Evolutionary conservation across 495 filamentous ascomycete species (phyloP), one percentile per base, ranked within the genome.

Genomic region (Penicillium soppii): DNA sequence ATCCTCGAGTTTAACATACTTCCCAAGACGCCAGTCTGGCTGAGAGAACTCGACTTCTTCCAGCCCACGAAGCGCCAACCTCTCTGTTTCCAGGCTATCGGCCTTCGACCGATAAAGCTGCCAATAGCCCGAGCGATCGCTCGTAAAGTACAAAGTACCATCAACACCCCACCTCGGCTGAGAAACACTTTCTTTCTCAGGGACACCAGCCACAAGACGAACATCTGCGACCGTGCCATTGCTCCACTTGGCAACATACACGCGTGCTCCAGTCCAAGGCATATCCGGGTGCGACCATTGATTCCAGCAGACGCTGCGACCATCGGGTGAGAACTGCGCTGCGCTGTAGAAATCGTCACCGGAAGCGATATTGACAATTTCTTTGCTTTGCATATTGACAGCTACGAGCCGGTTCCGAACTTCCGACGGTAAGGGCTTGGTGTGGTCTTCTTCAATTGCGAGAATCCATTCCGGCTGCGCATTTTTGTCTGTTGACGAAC

Each of bases 201-300:
- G 30, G 7, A 62, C 56, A 9, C 67, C 69, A 17, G 63, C 57
- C 10, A 65, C 47, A 9, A 36, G 15, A 12, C 12, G 53, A 9
- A 23, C 22, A n/a, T 54, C 39, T n/a, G 29, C n/a, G 7, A 61
- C 19, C 21, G 43, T 10, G 4, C 55, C 56, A 15, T 40, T 36
- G 27, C 47, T 29, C 63, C 63, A 75, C 3, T 63, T 52, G 5
- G 63, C 69, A 27, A 66, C 17, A 53, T 58, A 68, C 13, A 77
- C 39, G 33, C 59, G 46, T 2, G 58, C 59, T 4, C 65, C 69
- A 8, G 54, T 56, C 61, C 70, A 76, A 6, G 72, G 71, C 63
- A 75, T 69, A 42, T 66, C 58, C 0, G 72, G 74, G 45, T 75
- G 68, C 36, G 68, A 47, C 72, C 72, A 76, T 41, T 76, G 59